Conservation (phyloP, 495 filamentous ascomycete species). For the Tuber magnatum region DNA sequence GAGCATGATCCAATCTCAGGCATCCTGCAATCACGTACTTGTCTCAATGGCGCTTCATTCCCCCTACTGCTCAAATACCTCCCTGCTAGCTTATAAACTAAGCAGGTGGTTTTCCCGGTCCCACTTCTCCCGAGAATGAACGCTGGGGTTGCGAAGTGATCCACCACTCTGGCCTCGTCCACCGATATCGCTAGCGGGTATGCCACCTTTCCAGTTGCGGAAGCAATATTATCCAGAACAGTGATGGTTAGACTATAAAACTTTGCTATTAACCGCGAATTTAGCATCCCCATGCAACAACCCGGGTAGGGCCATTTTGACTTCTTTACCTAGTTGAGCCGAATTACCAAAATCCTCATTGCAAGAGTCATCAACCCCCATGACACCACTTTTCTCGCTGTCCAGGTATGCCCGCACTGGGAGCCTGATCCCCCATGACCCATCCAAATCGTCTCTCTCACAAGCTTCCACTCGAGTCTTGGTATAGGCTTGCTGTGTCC, state of each 20-base stretch:
- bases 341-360: background rate
- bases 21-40: slow-evolving; percentile 33
- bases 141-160: slow-evolving; percentile 40
- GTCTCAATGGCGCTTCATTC: slow-evolving; percentile 30
- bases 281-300: slow-evolving; percentile 4
- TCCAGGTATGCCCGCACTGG: background rate
- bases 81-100: slow-evolving; percentile 44
- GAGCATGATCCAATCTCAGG: background rate
- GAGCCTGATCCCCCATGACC: background rate
- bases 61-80: slow-evolving; percentile 19
- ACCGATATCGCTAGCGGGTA: slow-evolving; percentile 46
- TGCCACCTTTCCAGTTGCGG: slow-evolving; percentile 18
- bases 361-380: background rate
- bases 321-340: slow-evolving; percentile 16
- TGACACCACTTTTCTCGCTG: background rate
- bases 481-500: background rate
- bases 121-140: slow-evolving; percentile 47
- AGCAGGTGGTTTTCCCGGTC: slow-evolving; percentile 47
- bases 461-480: background rate
- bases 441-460: slow-evolving; percentile 1
- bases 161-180: slow-evolving; percentile 42
- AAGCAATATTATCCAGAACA: slow-evolving; percentile 15
- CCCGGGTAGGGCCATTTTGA: slow-evolving; percentile 38
- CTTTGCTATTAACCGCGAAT: slow-evolving; percentile 8
- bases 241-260: slow-evolving; percentile 21